Evolutionary conservation across 176 grass and related monocot species (phyloP).

Genomic region (Lolium perenne): DNA sequence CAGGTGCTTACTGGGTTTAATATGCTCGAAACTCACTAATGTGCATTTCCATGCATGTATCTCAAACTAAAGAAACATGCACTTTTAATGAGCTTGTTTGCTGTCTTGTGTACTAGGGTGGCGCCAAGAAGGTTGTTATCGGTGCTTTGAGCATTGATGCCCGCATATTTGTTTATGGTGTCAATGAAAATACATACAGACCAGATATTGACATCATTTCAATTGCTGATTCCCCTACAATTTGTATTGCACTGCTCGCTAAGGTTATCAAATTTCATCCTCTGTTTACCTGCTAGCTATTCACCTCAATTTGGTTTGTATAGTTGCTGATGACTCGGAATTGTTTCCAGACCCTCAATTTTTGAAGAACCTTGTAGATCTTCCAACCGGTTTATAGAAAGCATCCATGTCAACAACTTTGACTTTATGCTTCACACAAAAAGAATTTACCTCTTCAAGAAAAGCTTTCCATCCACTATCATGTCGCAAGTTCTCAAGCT

Average conservation of each 20-base stretch:
- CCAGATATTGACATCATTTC: constrained; percentile 61
- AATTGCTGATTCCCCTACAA: constrained; percentile 72
- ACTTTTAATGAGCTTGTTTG: background rate
- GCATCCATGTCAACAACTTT: too few relatives aligned
- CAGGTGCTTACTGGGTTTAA: constrained; percentile 7
- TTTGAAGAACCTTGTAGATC: too few relatives aligned
- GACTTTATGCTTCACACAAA: too few relatives aligned
- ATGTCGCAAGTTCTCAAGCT: too few relatives aligned
- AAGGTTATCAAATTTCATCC: constrained; percentile 48
- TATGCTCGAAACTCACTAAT: background rate
- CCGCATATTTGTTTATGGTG: constrained; percentile 72
- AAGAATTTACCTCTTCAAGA: too few relatives aligned
- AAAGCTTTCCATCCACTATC: too few relatives aligned
- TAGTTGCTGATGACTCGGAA: constrained; percentile 15
- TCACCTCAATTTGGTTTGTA: background rate
- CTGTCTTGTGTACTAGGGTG: constrained; percentile 47
- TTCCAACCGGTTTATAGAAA: too few relatives aligned
- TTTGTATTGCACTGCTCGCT: constrained; percentile 75
- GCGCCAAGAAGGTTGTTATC: constrained; percentile 78
- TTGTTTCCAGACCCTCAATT: constrained; percentile 5
- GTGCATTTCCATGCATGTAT: constrained; percentile 4
- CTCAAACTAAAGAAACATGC: background rate
- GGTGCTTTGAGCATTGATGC: constrained; percentile 79
- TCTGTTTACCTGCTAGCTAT: background rate
- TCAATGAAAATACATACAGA: constrained; percentile 68